A percentile compares a stretch with the other conserved stretches of the same genome.
phyloP scores from a whole-genome alignment of 2,329 filamentous ascomycete genomes.

The Ceratocystis ficicola region DNA sequence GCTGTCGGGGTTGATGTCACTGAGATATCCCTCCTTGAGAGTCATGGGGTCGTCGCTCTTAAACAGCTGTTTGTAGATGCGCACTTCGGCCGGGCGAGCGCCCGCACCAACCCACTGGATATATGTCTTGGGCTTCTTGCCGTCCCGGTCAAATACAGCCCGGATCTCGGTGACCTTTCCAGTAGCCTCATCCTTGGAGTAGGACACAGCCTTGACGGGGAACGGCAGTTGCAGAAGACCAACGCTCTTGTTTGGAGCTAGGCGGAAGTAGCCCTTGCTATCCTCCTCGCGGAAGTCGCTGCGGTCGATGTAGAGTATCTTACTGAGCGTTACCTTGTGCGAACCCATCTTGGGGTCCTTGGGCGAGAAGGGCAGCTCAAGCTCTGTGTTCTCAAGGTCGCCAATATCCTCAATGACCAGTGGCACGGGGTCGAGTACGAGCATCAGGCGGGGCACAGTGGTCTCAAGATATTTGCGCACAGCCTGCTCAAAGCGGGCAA shows the following conservation, averaged over 20 bases:
- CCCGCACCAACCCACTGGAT: conserved; percentile 77
- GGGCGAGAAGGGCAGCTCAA: conserved; percentile 68
- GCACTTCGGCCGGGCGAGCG: conserved; percentile 57
- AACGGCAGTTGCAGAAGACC: conserved; percentile 61
- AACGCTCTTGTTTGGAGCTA: conserved; percentile 65
- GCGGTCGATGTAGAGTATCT: conserved; percentile 73
- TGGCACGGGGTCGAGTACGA: conserved; percentile 74
- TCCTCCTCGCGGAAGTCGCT: conserved; percentile 67
- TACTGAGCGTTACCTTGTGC: conserved; percentile 53
- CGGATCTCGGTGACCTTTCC: conserved; percentile 55
- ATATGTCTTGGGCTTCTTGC: conserved; percentile 62
- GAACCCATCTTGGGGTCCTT: conserved; percentile 60
- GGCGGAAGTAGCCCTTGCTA: conserved; percentile 64
- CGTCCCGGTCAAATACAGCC: conserved; percentile 54
- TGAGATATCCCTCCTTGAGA: conserved; percentile 66
- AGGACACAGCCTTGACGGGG: conserved; percentile 58
- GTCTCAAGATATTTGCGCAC: conserved; percentile 78
- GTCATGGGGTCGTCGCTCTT: conserved; percentile 71
- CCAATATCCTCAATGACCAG: conserved; percentile 70
- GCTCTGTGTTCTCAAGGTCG: conserved; percentile 48
- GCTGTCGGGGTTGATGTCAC: conserved; percentile 72
- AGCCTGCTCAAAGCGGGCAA: conserved; percentile 69
- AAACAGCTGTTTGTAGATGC: conserved; percentile 73
- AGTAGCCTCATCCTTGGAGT: conserved; percentile 51
- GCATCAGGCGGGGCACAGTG: conserved; percentile 78